phyloP scores from a whole-genome alignment of 2,329 filamentous ascomycete species.

The Hypoxylon sp. region DNA sequence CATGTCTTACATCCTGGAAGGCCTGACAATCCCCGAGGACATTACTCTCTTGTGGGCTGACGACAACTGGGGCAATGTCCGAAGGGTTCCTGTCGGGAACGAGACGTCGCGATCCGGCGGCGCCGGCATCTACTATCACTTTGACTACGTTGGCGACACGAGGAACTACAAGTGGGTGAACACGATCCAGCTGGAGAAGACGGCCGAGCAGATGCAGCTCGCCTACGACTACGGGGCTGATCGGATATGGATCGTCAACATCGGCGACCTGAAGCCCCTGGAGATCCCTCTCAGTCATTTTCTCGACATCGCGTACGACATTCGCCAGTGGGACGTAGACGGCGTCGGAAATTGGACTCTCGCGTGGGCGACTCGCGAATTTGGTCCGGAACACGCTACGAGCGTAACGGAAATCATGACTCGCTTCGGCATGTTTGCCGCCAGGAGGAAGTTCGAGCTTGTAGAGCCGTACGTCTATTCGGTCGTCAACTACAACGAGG shows the following conservation, averaged over 20 bases:
- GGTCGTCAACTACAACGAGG: constrained; percentile 68
- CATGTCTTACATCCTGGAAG: constrained; percentile 71
- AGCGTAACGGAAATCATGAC: constrained; percentile 61
- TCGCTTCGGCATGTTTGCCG: constrained; percentile 63
- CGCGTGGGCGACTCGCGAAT: constrained; percentile 65
- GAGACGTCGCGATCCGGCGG: constrained; percentile 63
- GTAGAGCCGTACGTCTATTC: constrained; percentile 64
- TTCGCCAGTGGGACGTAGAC: constrained; percentile 62
- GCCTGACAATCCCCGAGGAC: constrained; percentile 66
- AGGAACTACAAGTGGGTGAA: constrained; percentile 71
- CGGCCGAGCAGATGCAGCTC: constrained; percentile 70
- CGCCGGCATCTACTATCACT: constrained; percentile 66
- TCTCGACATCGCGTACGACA: constrained; percentile 73
- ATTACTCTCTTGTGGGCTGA: constrained; percentile 70
- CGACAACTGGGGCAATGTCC: constrained; percentile 69
- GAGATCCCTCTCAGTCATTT: constrained; percentile 73
- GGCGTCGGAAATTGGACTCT: constrained; percentile 64
- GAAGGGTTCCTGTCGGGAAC: constrained; percentile 62
- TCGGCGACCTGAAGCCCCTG: constrained; percentile 68
- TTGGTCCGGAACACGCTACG: constrained; percentile 56
- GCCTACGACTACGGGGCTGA: constrained; percentile 64
- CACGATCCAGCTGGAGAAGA: constrained; percentile 70
- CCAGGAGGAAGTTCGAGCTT: constrained; percentile 66
- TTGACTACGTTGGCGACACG: constrained; percentile 64
- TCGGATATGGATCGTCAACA: constrained; percentile 70